Evolutionary conservation across 306 rosid species (phyloP).

Genomic region (Pachyrhizus erosus): DNA sequence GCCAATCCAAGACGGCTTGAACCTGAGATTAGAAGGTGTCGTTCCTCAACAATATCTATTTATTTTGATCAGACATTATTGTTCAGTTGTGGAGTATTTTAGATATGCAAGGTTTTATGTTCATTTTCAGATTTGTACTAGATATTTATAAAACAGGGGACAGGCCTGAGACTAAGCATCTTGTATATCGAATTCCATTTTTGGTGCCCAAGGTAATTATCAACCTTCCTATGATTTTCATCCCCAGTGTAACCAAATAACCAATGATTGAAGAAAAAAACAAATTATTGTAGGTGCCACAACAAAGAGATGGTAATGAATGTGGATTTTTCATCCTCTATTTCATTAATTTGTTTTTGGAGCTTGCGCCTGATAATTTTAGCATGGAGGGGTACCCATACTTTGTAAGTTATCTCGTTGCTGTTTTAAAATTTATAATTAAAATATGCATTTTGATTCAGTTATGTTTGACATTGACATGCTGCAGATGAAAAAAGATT

Average conservation of each 20-base stretch:
- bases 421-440: constrained; percentile 6
- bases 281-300: constrained; percentile 69
- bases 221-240: constrained; percentile 12
- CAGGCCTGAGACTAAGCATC: constrained; percentile 50
- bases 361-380: constrained; percentile 66
- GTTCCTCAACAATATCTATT: constrained; percentile 33
- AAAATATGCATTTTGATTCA: constrained; percentile 7
- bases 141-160: constrained; percentile 65
- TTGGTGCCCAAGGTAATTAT: constrained; percentile 62
- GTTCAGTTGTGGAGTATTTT: background rate
- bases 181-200: constrained; percentile 60
- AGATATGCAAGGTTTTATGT: constrained; percentile 28
- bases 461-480: constrained; percentile 37
- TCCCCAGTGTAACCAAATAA: background rate
- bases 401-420: constrained; percentile 63
- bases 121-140: constrained; percentile 62
- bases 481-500: constrained; percentile 74
- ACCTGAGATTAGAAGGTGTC: constrained; percentile 74
- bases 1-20: constrained; percentile 71
- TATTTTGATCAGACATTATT: constrained; percentile 13
- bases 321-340: constrained; percentile 82
- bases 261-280: constrained; percentile 11
- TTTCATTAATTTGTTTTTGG: constrained; percentile 70
- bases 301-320: constrained; percentile 71
- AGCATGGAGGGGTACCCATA: constrained; percentile 65